Conservation (phyloP, 2,329 filamentous ascomycete genomes). For the Talaromyces sp. region DNA sequence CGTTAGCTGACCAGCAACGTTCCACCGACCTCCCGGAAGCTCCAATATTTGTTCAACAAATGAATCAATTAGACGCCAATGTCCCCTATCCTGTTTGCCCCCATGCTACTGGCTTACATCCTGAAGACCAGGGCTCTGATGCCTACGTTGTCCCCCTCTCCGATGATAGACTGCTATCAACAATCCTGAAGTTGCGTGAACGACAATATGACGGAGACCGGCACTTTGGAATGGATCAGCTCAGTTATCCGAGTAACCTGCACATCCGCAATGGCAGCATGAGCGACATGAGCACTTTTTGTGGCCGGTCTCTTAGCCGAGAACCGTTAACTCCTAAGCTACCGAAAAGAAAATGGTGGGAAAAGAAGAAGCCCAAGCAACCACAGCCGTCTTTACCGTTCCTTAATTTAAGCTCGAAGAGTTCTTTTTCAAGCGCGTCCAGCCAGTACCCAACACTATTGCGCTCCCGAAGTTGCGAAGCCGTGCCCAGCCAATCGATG, state of each 20-base stretch:
- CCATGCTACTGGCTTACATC: slow-evolving; percentile 26
- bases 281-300: slow-evolving; percentile 25
- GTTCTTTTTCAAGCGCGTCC: slow-evolving; percentile 25
- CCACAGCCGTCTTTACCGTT: slow-evolving; percentile 12
- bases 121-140: slow-evolving; percentile 46
- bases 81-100: slow-evolving; percentile 25
- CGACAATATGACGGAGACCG: slow-evolving; percentile 18
- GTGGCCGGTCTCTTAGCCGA: slow-evolving; percentile 24
- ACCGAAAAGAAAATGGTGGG: slow-evolving; percentile 13
- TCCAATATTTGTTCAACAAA: slow-evolving; percentile 30
- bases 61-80: slow-evolving; percentile 28
- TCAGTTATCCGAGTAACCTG: slow-evolving; percentile 12
- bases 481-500: slow-evolving; percentile 22
- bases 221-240: slow-evolving; percentile 11
- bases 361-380: slow-evolving; percentile 8
- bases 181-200: slow-evolving; percentile 66
- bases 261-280: slow-evolving; percentile 28
- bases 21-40: slow-evolving; percentile 27
- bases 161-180: slow-evolving; percentile 68
- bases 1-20: slow-evolving; percentile 18
- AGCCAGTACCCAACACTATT: slow-evolving; percentile 25
- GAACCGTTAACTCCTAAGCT: slow-evolving; percentile 25
- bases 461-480: slow-evolving; percentile 32
- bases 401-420: slow-evolving; percentile 19
- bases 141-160: slow-evolving; percentile 63